Percentiles rank a stretch among this genome's conserved stretches.
Conservation (phyloP, 2,329 filamentous ascomycete genomes). For the Apiospora hydei region DNA sequence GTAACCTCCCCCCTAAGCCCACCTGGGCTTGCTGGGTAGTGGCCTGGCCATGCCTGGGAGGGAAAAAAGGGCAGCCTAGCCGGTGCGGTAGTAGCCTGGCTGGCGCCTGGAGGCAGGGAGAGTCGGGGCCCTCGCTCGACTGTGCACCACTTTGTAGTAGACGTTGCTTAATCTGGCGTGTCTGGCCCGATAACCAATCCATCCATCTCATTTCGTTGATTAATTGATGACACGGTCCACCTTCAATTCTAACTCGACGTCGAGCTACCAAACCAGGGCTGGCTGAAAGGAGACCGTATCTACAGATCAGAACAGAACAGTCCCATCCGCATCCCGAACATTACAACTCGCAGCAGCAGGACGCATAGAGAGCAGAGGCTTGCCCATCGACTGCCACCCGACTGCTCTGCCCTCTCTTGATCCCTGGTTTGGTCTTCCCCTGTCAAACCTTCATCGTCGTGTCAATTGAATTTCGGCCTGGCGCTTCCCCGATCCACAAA, state of each 20-base stretch:
- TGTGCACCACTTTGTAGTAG: neutral
- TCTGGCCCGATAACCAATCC: conserved; percentile 14
- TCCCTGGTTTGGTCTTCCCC: conserved; percentile 19
- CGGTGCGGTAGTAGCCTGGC: neutral
- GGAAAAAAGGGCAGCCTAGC: conserved; percentile 11
- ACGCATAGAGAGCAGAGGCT: neutral
- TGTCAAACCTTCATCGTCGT: conserved; percentile 13
- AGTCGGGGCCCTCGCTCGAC: neutral
- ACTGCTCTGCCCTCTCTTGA: neutral
- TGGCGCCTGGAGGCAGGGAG: too few relatives aligned
- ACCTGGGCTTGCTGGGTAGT: too few relatives aligned
- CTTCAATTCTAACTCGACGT: conserved; percentile 21
- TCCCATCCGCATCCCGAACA: conserved; percentile 9
- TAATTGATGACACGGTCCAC: conserved; percentile 21
- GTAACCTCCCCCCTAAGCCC: neutral
- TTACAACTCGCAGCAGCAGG: neutral
- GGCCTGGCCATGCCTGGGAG: too few relatives aligned
- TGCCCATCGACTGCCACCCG: neutral
- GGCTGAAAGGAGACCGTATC: conserved; percentile 19
- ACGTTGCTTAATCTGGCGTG: neutral
- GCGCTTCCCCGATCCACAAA: conserved; percentile 15
- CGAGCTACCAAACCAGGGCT: conserved; percentile 19
- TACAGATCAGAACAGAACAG: neutral
- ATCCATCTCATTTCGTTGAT: conserved; percentile 21
- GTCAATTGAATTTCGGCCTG: conserved; percentile 20